Evolutionary conservation across 2,329 filamentous ascomycete species (phyloP).

Genomic region (Fusarium sp.): DNA sequence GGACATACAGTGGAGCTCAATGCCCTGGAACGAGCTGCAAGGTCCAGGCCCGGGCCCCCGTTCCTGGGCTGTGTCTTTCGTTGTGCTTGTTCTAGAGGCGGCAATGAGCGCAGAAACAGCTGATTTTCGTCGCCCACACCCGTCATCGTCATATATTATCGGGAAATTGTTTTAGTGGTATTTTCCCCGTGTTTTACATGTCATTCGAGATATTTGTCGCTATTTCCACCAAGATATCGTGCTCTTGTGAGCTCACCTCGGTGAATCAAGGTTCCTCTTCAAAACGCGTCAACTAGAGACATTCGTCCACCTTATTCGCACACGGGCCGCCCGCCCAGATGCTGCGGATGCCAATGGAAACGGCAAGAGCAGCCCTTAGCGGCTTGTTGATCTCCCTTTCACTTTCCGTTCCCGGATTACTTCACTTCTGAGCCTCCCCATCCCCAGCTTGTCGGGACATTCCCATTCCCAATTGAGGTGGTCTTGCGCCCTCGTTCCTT

Average conservation of each 20-base stretch:
- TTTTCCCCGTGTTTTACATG: slow-evolving; percentile 14
- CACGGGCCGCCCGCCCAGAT: slow-evolving; percentile 32
- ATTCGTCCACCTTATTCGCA: slow-evolving; percentile 12
- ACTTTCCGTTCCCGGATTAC: slow-evolving; percentile 33
- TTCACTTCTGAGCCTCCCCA: slow-evolving; percentile 16
- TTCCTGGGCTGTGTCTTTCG: slow-evolving; percentile 14
- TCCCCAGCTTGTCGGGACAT: slow-evolving; percentile 25
- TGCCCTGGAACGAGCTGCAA: slow-evolving; percentile 14
- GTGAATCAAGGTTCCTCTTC: slow-evolving; percentile 26
- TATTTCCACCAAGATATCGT: background rate
- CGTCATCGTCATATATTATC: slow-evolving; percentile 10
- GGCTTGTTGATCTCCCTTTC: slow-evolving; percentile 44
- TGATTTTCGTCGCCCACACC: slow-evolving; percentile 14
- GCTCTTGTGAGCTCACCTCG: slow-evolving; percentile 7
- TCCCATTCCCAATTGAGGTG: slow-evolving; percentile 25
- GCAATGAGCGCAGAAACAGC: slow-evolving; percentile 20
- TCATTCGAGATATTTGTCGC: background rate
- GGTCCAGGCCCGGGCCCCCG: slow-evolving; percentile 23
- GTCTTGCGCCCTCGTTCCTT: slow-evolving; percentile 20
- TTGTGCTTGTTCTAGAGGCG: slow-evolving; percentile 10
- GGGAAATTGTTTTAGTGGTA: slow-evolving; percentile 25
- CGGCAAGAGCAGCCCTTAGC: slow-evolving; percentile 43
- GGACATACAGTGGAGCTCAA: slow-evolving; percentile 28
- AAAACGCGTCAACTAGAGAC: slow-evolving; percentile 22
- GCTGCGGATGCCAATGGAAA: slow-evolving; percentile 39